Conservation (phyloP, 2,329 filamentous ascomycete species). For the Nannizzia gypsea region DNA sequence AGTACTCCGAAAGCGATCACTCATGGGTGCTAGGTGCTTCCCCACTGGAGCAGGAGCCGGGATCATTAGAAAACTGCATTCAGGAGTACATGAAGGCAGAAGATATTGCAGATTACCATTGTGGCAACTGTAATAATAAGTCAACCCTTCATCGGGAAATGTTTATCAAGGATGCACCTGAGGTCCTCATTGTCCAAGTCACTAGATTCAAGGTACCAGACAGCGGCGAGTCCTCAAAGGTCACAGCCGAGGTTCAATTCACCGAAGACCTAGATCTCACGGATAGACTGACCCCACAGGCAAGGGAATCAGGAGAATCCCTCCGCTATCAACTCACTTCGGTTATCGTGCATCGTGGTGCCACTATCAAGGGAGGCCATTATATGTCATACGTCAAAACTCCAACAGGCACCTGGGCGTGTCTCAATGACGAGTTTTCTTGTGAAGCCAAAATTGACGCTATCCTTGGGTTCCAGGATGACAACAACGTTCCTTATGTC, state of each 20-base stretch:
- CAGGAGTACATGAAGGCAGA: not conserved
- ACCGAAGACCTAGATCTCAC: slow-evolving; percentile 12
- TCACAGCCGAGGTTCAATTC: slow-evolving; percentile 6
- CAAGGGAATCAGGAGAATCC: not conserved
- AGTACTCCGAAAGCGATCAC: not conserved
- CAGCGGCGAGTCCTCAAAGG: not conserved
- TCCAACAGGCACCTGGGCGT: slow-evolving; percentile 9
- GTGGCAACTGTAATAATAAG: not conserved
- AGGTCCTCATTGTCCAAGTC: slow-evolving; percentile 13
- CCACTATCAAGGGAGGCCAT: slow-evolving; percentile 5
- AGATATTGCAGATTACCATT: not conserved
- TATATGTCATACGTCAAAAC: slow-evolving; percentile 9
- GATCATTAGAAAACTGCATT: slow-evolving; percentile 1
- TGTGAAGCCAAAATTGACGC: not conserved
- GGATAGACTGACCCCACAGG: slow-evolving; percentile 1
- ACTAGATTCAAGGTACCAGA: slow-evolving; percentile 4
- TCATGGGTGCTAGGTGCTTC: not conserved
- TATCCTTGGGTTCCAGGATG: not conserved
- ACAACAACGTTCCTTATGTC: slow-evolving; percentile 4
- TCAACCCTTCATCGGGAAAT: not conserved
- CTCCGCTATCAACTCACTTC: slow-evolving; percentile 9
- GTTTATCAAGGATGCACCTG: slow-evolving; percentile 12
- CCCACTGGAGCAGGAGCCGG: not conserved
- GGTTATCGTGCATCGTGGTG: slow-evolving; percentile 8
- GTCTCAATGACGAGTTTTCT: slow-evolving; percentile 4